phyloP scores from a whole-genome alignment of 345 rosid species.

The Turritis glabra region DNA sequence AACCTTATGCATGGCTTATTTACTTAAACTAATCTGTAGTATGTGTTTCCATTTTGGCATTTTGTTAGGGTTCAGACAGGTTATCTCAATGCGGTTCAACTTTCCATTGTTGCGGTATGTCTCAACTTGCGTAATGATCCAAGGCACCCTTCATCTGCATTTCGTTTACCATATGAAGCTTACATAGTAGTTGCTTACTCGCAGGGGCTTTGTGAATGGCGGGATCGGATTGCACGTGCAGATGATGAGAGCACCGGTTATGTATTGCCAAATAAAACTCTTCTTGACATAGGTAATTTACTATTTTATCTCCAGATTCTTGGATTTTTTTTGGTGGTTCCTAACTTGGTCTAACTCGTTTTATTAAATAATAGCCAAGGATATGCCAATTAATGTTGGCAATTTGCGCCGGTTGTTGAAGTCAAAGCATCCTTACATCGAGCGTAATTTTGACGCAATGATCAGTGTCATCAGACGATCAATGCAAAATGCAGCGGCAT shows the following conservation, averaged over 20 bases:
- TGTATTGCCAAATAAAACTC: conserved; percentile 80
- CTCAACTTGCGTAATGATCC: conserved; percentile 1
- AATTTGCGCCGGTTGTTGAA: conserved; percentile 61
- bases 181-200: conserved; percentile 23
- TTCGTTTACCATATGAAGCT: conserved; percentile 23
- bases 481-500: conserved; percentile 66
- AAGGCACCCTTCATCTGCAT: background rate
- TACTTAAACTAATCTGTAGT: conserved; percentile 17
- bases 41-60: conserved; percentile 29
- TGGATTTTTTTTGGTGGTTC: conserved; percentile 9
- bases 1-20: background rate
- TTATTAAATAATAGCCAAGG: conserved; percentile 56
- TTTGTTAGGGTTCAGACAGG: conserved; percentile 61
- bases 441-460: conserved; percentile 60
- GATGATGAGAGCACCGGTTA: conserved; percentile 96
- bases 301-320: conserved; percentile 15
- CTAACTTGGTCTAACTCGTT: conserved; percentile 15
- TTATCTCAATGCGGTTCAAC: conserved; percentile 73
- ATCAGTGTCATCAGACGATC: conserved; percentile 64
- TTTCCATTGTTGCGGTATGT: conserved; percentile 80
- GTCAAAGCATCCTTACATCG: conserved; percentile 66
- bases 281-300: conserved; percentile 74
- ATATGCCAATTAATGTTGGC: conserved; percentile 67
- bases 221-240: conserved; percentile 75
- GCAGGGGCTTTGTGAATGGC: conserved; percentile 88